Evolutionary conservation across 2,329 filamentous ascomycete species (phyloP).

Genomic region (Epichloe gansuensis): DNA sequence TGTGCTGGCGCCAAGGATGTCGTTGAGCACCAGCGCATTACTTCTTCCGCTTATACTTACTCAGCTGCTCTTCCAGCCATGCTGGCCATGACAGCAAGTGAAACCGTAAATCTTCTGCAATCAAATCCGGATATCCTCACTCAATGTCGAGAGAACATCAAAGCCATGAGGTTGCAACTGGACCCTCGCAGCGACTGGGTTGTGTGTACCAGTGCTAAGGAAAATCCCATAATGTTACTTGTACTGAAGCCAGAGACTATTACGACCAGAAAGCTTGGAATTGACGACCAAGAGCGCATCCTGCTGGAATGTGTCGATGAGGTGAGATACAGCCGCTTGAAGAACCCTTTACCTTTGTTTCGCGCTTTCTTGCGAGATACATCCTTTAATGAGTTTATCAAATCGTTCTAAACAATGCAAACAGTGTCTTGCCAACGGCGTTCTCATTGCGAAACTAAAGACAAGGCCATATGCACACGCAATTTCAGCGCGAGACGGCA

Average conservation of each 20-base stretch:
- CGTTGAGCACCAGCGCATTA: constrained; percentile 91
- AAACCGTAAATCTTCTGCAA: constrained; percentile 77
- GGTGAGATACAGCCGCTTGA: constrained; percentile 39
- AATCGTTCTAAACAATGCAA: neutral
- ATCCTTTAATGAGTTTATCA: neutral
- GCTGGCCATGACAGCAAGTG: constrained; percentile 88
- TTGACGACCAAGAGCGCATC: constrained; percentile 71
- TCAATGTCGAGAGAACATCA: constrained; percentile 76
- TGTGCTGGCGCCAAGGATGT: constrained; percentile 87
- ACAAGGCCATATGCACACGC: constrained; percentile 53
- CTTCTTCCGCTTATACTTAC: constrained; percentile 85
- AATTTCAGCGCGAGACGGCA: constrained; percentile 55
- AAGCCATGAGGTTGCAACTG: constrained; percentile 71
- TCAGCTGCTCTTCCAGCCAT: constrained; percentile 90
- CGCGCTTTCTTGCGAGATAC: too few relatives aligned
- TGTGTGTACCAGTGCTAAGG: constrained; percentile 61
- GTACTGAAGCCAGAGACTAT: constrained; percentile 76
- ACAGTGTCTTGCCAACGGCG: constrained; percentile 72
- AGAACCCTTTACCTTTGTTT: neutral
- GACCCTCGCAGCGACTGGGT: constrained; percentile 94
- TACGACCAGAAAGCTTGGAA: constrained; percentile 51
- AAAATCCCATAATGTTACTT: constrained; percentile 81
- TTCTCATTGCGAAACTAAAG: constrained; percentile 81
- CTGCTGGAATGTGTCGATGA: constrained; percentile 93
- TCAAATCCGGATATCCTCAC: constrained; percentile 71